A percentile compares a stretch with the other conserved stretches of the same genome.
Conservation (phyloP, 1,284 basidiomycete genomes). For the Ceratobasidium sp. region DNA sequence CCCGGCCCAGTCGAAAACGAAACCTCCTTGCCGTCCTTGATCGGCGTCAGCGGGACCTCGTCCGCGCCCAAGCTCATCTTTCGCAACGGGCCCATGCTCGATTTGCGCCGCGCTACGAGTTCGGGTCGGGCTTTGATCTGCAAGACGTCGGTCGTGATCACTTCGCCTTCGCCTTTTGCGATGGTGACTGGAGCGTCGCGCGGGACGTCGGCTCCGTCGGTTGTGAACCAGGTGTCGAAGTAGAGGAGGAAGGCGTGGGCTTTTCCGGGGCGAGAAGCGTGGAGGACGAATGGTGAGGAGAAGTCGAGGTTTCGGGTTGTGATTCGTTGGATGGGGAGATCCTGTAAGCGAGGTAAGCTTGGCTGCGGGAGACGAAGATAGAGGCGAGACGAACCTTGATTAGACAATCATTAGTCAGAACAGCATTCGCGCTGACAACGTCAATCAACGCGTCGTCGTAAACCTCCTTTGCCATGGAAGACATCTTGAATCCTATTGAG, state of each 20-base stretch:
- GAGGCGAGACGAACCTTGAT: constrained; percentile 69
- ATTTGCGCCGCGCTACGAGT: constrained; percentile 43
- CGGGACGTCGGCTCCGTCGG: constrained; percentile 68
- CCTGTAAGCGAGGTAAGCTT: constrained; percentile 59
- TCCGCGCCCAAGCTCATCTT: constrained; percentile 34
- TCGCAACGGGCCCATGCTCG: constrained; percentile 42
- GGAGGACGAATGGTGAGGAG: constrained; percentile 77
- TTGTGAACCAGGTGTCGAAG: constrained; percentile 93
- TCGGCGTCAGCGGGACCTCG: not conserved
- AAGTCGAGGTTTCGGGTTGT: constrained; percentile 83
- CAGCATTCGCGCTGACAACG: constrained; percentile 75
- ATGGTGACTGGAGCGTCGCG: constrained; percentile 56
- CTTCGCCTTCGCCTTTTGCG: constrained; percentile 49
- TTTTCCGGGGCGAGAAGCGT: constrained; percentile 70
- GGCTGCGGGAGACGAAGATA: not conserved
- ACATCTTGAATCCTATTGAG: constrained; percentile 82
- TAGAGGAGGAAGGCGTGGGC: constrained; percentile 90
- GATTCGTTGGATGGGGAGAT: constrained; percentile 77
- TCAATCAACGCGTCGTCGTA: constrained; percentile 87
- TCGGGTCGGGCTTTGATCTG: constrained; percentile 46
- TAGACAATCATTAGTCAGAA: constrained; percentile 75
- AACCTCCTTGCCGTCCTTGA: constrained; percentile 46
- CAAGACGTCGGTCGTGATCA: constrained; percentile 49
- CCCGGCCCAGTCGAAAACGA: constrained; percentile 83
- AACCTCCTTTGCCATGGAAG: constrained; percentile 77